Evolutionary conservation across 2,329 filamentous ascomycete genomes (phyloP).

Genomic region (Aspergillus chevalieri): DNA sequence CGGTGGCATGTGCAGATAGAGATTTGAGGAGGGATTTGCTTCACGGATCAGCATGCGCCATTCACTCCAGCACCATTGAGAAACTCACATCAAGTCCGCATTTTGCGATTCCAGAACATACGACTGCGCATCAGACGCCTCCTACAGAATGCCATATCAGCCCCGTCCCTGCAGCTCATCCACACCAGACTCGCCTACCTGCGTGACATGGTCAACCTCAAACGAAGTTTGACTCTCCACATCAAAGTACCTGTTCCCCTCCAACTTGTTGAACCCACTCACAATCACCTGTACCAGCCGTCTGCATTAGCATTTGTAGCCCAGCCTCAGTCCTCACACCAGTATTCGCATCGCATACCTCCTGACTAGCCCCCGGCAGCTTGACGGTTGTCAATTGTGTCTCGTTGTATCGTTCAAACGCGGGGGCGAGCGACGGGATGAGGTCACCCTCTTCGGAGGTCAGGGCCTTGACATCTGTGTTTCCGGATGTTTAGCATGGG

Average conservation of each 20-base stretch:
- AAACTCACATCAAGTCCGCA: slow-evolving; percentile 68
- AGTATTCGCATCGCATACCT: slow-evolving; percentile 45
- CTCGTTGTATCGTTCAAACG: slow-evolving; percentile 94
- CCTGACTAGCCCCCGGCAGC: slow-evolving; percentile 75
- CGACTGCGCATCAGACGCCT: slow-evolving; percentile 75
- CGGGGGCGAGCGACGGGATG: slow-evolving; percentile 66
- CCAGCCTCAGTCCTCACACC: not conserved
- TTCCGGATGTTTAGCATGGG: not conserved
- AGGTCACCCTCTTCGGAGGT: slow-evolving; percentile 64
- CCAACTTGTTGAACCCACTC: slow-evolving; percentile 78
- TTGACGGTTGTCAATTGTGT: slow-evolving; percentile 85
- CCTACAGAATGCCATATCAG: slow-evolving; percentile 42
- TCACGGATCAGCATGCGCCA: slow-evolving; percentile 2
- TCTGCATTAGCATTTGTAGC: slow-evolving; percentile 7
- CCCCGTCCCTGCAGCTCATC: slow-evolving; percentile 7
- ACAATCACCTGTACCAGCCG: slow-evolving; percentile 57
- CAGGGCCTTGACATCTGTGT: slow-evolving; percentile 78
- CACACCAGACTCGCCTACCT: slow-evolving; percentile 43
- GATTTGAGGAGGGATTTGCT: slow-evolving; percentile 81
- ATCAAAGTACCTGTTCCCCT: slow-evolving; percentile 81
- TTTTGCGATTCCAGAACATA: slow-evolving; percentile 71
- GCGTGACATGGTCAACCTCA: slow-evolving; percentile 74
- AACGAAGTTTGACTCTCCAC: slow-evolving; percentile 83
- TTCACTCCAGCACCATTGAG: not conserved
- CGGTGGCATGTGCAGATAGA: slow-evolving; percentile 67